Percentiles rank a stretch among this genome's conserved stretches.
phyloP scores from a whole-genome alignment of 2,329 filamentous ascomycete genomes.

The Escovopsis sp. region DNA sequence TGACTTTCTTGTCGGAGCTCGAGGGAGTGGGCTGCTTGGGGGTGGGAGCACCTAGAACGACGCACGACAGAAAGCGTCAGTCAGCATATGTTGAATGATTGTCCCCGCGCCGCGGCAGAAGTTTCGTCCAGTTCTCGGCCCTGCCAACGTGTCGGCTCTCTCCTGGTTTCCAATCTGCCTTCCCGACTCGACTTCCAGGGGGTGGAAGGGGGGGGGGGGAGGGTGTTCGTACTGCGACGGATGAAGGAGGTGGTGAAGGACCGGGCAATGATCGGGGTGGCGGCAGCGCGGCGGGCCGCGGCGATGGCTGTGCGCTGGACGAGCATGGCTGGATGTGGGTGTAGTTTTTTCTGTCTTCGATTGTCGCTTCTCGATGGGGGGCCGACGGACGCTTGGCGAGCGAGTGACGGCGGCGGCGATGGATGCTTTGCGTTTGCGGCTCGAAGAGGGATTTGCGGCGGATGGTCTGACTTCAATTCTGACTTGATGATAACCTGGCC shows the following conservation, averaged over 20 bases:
- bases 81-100: conserved; percentile 11
- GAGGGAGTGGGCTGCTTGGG: conserved; percentile 23
- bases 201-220: conserved; percentile 6
- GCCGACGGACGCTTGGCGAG: conserved; percentile 5
- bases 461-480: conserved; percentile 23
- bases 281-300: conserved; percentile 44
- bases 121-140: too few relatives aligned
- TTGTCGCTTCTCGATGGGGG: not conserved
- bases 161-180: not conserved
- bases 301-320: conserved; percentile 47
- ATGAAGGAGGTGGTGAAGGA: conserved; percentile 45
- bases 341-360: not conserved
- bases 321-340: conserved; percentile 36
- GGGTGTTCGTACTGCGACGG: conserved; percentile 36
- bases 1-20: conserved; percentile 30
- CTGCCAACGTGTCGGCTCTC: not conserved
- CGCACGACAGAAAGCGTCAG: conserved; percentile 14
- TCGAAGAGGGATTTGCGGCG: conserved; percentile 31
- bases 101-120: not conserved
- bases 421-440: conserved; percentile 12
- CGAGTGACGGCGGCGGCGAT: conserved; percentile 10
- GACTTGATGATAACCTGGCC: conserved; percentile 13
- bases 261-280: conserved; percentile 39
- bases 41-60: conserved; percentile 10
- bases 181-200: not conserved